A percentile compares a stretch with the other conserved stretches of the same genome.
phyloP scores from a whole-genome alignment of 1,139 yeast species.

The Diutina neorugosa region DNA sequence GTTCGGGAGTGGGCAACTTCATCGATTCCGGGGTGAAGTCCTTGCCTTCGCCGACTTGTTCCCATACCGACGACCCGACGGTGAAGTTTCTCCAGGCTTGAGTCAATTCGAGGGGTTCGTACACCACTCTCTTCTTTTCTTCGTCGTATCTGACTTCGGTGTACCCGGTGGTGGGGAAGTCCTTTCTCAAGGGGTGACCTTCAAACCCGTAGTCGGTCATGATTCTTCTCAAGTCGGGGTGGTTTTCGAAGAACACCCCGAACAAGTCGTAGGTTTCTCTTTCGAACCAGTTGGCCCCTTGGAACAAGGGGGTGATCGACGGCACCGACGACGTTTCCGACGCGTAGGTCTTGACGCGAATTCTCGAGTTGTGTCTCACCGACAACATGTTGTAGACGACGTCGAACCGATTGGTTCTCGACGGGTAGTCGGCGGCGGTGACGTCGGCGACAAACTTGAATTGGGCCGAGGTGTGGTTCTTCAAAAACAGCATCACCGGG shows the following conservation, averaged over 20 bases:
- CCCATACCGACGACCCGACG: conserved; percentile 85
- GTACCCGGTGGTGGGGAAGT: conserved; percentile 87
- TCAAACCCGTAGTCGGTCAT: conserved; percentile 90
- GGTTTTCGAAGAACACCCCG: conserved; percentile 80
- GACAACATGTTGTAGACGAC: conserved; percentile 76
- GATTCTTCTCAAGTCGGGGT: conserved; percentile 83
- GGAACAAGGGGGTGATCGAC: conserved; percentile 53
- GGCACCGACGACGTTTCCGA: conserved; percentile 78
- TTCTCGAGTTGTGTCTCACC: conserved; percentile 76
- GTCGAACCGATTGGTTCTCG: conserved; percentile 75
- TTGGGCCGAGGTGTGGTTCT: conserved; percentile 72
- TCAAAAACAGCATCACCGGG: conserved; percentile 59
- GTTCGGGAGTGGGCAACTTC: conserved; percentile 73
- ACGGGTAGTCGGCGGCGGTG: conserved; percentile 81
- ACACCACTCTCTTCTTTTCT: conserved; percentile 80
- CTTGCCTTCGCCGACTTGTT: conserved; percentile 80
- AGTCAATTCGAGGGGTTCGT: conserved; percentile 81
- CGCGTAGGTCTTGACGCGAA: conserved; percentile 83
- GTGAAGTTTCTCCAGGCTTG: conserved; percentile 89
- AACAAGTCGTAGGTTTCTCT: conserved; percentile 81
- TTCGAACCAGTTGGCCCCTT: conserved; percentile 86
- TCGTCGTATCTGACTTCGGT: conserved; percentile 86
- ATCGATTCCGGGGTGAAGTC: conserved; percentile 74
- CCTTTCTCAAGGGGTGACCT: conserved; percentile 87
- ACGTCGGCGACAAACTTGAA: conserved; percentile 70